These are phyloP conservation scores for Atkinsonella texensis DNA, from an alignment of 2,329 filamentous ascomycete genomes.

Conservation along the genomic window DNA sequence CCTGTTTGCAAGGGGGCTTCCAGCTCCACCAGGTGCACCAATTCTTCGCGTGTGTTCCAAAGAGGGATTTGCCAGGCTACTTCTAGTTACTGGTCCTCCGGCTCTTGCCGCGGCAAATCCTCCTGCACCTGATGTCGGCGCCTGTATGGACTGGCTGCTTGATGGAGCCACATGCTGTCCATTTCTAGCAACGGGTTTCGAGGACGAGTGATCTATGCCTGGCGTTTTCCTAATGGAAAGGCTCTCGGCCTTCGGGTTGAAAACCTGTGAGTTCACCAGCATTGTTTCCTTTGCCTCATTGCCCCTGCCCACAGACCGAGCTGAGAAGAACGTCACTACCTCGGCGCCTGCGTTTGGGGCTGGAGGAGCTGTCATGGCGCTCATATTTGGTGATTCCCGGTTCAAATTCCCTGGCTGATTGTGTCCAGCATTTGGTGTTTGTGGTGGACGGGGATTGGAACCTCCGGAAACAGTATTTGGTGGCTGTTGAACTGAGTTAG, in stretches of 20 bases:
- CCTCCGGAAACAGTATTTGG: conserved; percentile 11
- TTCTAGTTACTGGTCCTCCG: conserved; percentile 19
- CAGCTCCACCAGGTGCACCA: conserved; percentile 40
- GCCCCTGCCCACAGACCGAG: conserved; percentile 14
- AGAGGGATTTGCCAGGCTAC: conserved; percentile 39
- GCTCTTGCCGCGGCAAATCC: conserved; percentile 19
- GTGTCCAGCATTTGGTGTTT: conserved; percentile 21
- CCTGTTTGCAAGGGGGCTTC: conserved; percentile 47
- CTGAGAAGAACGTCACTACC: conserved; percentile 7
- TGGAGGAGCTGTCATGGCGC: conserved; percentile 34
- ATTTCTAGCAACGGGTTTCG: conserved; percentile 55
- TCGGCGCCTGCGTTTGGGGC: conserved; percentile 14
- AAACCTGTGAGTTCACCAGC: conserved; percentile 30
- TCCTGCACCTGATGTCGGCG: conserved; percentile 12
- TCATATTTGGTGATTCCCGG: conserved; percentile 12
- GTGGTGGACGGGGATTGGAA: conserved; percentile 14
- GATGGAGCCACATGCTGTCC: conserved; percentile 38
- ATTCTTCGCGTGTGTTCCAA: conserved; percentile 44
- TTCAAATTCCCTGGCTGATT: conserved; percentile 9
- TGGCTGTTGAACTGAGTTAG: neutral
- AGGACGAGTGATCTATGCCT: conserved; percentile 70
- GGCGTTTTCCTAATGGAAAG: conserved; percentile 84
- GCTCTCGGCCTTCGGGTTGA: conserved; percentile 64
- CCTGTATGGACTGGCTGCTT: conserved; percentile 16
- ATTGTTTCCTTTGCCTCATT: conserved; percentile 23